phyloP scores from a whole-genome alignment of 768 basidiomycete species.

The Tremella mesenterica region DNA sequence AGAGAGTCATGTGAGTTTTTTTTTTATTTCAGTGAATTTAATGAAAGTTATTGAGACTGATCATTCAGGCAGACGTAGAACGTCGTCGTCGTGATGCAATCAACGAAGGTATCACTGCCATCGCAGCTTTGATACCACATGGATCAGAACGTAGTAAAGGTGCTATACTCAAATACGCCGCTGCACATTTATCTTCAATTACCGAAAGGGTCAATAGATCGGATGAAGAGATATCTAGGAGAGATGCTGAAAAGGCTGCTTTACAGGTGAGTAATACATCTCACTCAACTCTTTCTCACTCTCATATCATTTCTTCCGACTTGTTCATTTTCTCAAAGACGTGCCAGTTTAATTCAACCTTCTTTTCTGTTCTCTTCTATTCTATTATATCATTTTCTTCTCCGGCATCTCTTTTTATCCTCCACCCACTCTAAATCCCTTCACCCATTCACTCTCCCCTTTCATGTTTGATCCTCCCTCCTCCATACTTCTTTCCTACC shows the following conservation, averaged over 20 bases:
- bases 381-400: too few species aligned
- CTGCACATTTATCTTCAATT: constrained; percentile 82
- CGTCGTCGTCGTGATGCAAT: constrained; percentile 88
- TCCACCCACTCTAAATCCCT: background rate
- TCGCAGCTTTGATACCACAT: constrained; percentile 78
- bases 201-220: constrained; percentile 79
- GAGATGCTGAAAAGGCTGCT: constrained; percentile 13
- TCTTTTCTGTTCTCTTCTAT: too few species aligned
- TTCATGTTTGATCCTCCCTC: too few species aligned
- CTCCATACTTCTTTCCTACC: too few species aligned
- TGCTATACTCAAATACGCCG: constrained; percentile 75
- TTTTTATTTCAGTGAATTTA: background rate
- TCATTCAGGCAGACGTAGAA: constrained; percentile 90
- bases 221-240: constrained; percentile 16
- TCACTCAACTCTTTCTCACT: too few species aligned
- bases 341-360: too few species aligned
- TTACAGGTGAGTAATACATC: constrained; percentile 25
- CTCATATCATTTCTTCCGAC: too few species aligned
- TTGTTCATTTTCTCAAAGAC: too few species aligned
- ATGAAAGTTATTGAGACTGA: background rate
- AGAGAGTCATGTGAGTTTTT: constrained; percentile 41
- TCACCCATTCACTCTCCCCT: too few species aligned
- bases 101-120: constrained; percentile 89
- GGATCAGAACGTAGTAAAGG: constrained; percentile 66
- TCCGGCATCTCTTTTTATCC: background rate